Base-by-base conservation (phyloP, 352 stramenopile species). In the Phytophthora sojae region DNA sequence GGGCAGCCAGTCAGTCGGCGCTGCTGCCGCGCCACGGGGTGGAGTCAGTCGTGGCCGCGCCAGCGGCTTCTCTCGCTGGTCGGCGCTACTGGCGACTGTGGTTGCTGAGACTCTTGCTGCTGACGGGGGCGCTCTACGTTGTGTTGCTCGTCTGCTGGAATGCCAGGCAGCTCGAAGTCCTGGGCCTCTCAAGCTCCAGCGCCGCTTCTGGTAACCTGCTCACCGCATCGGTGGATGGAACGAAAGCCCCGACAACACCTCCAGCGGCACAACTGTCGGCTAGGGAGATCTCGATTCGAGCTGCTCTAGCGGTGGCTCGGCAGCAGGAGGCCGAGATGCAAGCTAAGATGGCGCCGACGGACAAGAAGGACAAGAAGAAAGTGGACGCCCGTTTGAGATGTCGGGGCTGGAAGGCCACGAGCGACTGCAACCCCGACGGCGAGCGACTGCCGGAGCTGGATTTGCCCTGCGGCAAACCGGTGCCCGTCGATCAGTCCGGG, bases 401-500 rank as follows among this genome's bases (percentile, higher is more conserved):
- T 57, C 56, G 74, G 12, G 73, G 73, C 0, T 77, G 69, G 69
- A 71, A 70, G 7, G 60, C 65, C 26, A 80, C 73, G 4, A 21
- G 45, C 17, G 64, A 67, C 14, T 80, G 73, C 50, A 44, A 67
- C 14, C 64, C 73, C 15, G 47, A 74, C 19, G 73, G 69, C 4
- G 14, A 26, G 14, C 57, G 73, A n/a, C 37, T 55, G 3, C 57
- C 64, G n/a, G 30, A 53, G 35, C 23, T 58, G 14, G 69, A 80
- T 30, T 29, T 60, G 19, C 30, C 64, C 0, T 80, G 73, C 19
- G 63, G 69, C 19, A 59, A 64, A 53, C 19, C 53, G 3, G 52
- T 80, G 8, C 73, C 73, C 2, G n/a, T 61, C 9, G 69, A 72
- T 17, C 67, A 76, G 23, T 61, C 76, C 7, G 83, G 77, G 6